A percentile compares a stretch with the other conserved stretches of the same genome.
phyloP scores from a whole-genome alignment of 345 rosid species.

The Abelmoschus esculentus region DNA sequence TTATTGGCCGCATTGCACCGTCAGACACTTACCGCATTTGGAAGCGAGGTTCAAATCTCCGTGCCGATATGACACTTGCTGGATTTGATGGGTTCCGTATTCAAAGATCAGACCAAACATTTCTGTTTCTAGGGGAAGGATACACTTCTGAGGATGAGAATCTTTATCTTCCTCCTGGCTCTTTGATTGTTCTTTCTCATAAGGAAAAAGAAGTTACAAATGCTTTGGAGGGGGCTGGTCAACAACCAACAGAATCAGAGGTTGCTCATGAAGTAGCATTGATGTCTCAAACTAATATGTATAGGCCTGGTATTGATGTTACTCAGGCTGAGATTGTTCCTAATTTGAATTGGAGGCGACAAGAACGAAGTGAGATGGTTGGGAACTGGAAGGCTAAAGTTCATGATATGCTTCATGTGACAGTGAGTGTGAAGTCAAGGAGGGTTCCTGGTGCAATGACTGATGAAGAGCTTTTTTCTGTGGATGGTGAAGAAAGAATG shows the following conservation, averaged over 20 bases:
- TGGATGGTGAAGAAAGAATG: conserved; percentile 61
- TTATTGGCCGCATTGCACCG: conserved; percentile 94
- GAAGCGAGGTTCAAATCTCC: conserved; percentile 95
- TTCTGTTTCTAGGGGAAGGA: conserved; percentile 88
- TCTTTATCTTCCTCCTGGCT: conserved; percentile 57
- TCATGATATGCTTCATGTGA: conserved; percentile 93
- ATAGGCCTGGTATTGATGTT: conserved; percentile 98
- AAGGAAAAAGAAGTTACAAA: conserved; percentile 95
- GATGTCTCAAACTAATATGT: conserved; percentile 99
- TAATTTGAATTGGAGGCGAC: conserved; percentile 94
- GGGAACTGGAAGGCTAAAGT: conserved; percentile 97
- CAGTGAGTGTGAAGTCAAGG: conserved; percentile 96
- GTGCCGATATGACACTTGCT: conserved; percentile 97
- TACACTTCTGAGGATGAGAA: conserved; percentile 67
- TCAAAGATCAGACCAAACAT: conserved; percentile 91
- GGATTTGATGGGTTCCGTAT: conserved; percentile 97
- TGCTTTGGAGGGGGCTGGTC: conserved; percentile 97
- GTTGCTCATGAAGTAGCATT: conserved; percentile 89
- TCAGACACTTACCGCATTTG: conserved; percentile 97
- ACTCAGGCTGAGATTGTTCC: conserved; percentile 93
- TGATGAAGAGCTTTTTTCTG: conserved; percentile 92
- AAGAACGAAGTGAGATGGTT: conserved; percentile 87
- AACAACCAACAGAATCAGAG: conserved; percentile 88
- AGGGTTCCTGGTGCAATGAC: conserved; percentile 99
- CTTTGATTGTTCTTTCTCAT: conserved; percentile 85